Evolutionary conservation across 192 early-diverging fungal genomes (phyloP).

Genomic region (Coemansia sp.): DNA sequence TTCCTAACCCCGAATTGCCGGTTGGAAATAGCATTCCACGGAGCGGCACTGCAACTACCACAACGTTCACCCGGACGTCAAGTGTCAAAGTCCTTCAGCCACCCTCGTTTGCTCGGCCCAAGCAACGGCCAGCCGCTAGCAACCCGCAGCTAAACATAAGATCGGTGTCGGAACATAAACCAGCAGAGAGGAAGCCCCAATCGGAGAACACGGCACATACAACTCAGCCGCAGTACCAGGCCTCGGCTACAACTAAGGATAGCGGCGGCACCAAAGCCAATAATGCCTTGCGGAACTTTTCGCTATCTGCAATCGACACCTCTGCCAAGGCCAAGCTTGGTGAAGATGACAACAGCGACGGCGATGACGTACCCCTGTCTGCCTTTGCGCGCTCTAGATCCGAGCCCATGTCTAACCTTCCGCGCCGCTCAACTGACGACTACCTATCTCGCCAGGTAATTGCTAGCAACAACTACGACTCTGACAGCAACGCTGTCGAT

Average conservation of each 20-base stretch:
- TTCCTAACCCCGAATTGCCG: constrained; percentile 21
- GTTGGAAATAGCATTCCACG: constrained; percentile 41
- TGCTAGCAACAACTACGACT: constrained; percentile 8
- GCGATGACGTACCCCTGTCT: constrained; percentile 43
- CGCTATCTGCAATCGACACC: constrained; percentile 29
- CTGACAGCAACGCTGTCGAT: neutral
- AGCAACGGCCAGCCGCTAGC: constrained; percentile 7
- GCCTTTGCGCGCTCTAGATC: constrained; percentile 38
- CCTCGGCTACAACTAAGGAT: neutral
- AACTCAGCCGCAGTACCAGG: neutral
- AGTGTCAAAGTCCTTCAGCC: constrained; percentile 44
- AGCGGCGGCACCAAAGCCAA: constrained; percentile 6
- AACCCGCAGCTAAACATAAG: neutral
- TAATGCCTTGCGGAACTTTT: constrained; percentile 40
- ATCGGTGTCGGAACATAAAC: neutral
- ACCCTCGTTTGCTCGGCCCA: constrained; percentile 38
- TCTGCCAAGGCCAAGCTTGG: neutral
- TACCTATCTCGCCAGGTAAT: constrained; percentile 2
- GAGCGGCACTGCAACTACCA: constrained; percentile 6
- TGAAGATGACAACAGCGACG: constrained; percentile 23
- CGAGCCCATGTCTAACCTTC: constrained; percentile 19
- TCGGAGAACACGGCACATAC: neutral
- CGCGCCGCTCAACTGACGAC: constrained; percentile 10
- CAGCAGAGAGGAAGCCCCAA: neutral
- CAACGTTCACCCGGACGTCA: constrained; percentile 17